Conservation (phyloP, 352 stramenopile genomes). For the Pilasporangium apinafurcum region DNA sequence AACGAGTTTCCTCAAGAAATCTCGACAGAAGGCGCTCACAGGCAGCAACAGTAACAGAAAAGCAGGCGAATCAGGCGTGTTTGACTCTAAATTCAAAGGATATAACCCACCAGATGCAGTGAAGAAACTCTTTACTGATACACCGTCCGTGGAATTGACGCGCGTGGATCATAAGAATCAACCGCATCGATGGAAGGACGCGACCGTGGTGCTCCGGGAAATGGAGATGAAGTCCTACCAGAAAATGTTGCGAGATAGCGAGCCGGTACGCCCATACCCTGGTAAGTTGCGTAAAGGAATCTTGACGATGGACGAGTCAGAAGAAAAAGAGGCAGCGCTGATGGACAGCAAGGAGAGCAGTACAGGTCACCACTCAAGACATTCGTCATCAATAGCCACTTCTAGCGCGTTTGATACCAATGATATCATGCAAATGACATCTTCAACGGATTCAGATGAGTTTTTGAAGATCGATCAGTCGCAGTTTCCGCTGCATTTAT, state of each 20-base stretch:
- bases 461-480: slow-evolving; percentile 88
- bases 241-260: slow-evolving; percentile 37
- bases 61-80: no score
- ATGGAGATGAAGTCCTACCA: slow-evolving; percentile 54
- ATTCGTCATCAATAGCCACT: no score
- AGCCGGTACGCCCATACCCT: slow-evolving; percentile 53
- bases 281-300: slow-evolving; percentile 46
- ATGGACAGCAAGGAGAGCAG: no score
- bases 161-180: slow-evolving; percentile 84
- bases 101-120: no score
- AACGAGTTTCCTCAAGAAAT: slow-evolving; percentile 53
- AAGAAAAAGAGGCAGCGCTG: not conserved
- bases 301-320: slow-evolving; percentile 16
- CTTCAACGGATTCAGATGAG: slow-evolving; percentile 37
- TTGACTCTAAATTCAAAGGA: no score
- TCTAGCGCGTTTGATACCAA: slow-evolving; percentile 2
- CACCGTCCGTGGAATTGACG: slow-evolving; percentile 28
- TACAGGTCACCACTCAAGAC: no score
- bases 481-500: slow-evolving; percentile 88
- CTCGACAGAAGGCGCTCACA: slow-evolving; percentile 25
- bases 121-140: no score
- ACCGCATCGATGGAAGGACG: slow-evolving; percentile 82
- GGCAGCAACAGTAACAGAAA: slow-evolving; percentile 18
- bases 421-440: not conserved
- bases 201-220: slow-evolving; percentile 52